Conservation (phyloP, 108 stramenopile genomes). For the Pseudonitzschia multiseries region DNA sequence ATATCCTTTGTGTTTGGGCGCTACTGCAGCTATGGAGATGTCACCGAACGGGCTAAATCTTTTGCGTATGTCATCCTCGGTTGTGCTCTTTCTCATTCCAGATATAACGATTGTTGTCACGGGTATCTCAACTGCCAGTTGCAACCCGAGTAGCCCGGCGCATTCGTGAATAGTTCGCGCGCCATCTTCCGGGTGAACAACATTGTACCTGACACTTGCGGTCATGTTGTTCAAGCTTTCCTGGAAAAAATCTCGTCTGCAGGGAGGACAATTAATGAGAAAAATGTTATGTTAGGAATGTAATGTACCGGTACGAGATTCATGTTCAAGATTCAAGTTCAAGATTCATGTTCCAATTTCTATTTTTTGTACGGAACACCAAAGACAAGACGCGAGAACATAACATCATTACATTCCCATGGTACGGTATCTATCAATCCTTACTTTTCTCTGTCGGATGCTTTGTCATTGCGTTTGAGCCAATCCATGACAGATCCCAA, state of each 20-base stretch:
- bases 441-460: slow-evolving; percentile 57
- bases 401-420: too few relatives aligned
- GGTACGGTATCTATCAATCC: too few relatives aligned
- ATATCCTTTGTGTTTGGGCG: slow-evolving; percentile 70
- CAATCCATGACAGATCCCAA: slow-evolving; percentile 75
- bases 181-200: slow-evolving; percentile 63
- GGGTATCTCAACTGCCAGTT: slow-evolving; percentile 59
- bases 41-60: slow-evolving; percentile 75
- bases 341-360: too few relatives aligned
- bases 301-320: too few relatives aligned
- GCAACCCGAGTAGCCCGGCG: slow-evolving; percentile 78
- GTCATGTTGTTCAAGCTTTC: slow-evolving; percentile 74
- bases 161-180: slow-evolving; percentile 74
- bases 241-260: slow-evolving; percentile 72
- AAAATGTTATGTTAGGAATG: too few relatives aligned
- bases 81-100: slow-evolving; percentile 76
- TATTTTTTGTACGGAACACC: too few relatives aligned
- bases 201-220: slow-evolving; percentile 49
- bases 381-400: too few relatives aligned
- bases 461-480: slow-evolving; percentile 62
- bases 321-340: too few relatives aligned
- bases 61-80: slow-evolving; percentile 47
- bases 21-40: slow-evolving; percentile 68
- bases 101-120: slow-evolving; percentile 67
- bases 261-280: background rate